Percentiles rank a stretch among this genome's conserved stretches.
Conservation (phyloP, 2,329 filamentous ascomycete genomes). For the Phaeosphaeria sp. region DNA sequence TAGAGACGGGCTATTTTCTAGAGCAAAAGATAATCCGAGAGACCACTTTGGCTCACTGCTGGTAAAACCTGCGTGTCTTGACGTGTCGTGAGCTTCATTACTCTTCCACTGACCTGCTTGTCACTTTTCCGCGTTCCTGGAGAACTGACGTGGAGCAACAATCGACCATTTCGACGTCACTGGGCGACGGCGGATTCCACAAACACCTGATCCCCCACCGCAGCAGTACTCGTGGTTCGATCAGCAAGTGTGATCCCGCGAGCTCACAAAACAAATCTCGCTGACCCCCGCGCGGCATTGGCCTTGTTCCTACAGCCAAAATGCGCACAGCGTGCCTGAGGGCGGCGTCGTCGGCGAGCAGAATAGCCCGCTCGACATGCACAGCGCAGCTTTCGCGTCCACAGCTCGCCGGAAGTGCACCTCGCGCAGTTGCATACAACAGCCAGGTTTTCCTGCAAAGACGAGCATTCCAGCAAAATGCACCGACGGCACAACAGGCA, state of each 20-base stretch:
- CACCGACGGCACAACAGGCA: slow-evolving; percentile 22
- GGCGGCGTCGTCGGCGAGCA: slow-evolving; percentile 38
- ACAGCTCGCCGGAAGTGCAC: slow-evolving; percentile 21
- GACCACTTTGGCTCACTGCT: not conserved
- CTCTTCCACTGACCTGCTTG: not conserved
- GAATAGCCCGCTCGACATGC: slow-evolving; percentile 30
- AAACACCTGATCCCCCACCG: not conserved
- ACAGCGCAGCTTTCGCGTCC: slow-evolving; percentile 29
- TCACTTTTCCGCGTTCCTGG: not conserved
- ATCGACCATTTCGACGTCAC: not conserved
- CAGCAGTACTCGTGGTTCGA: slow-evolving; percentile 1
- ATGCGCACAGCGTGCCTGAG: slow-evolving; percentile 44
- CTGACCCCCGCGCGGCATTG: not conserved
- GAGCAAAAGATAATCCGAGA: slow-evolving; percentile 7
- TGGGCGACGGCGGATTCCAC: not conserved
- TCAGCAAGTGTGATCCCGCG: not conserved
- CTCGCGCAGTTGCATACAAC: slow-evolving; percentile 22
- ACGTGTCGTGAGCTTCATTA: slow-evolving; percentile 8
- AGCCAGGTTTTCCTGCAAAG: slow-evolving; percentile 22
- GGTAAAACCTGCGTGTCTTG: slow-evolving; percentile 1
- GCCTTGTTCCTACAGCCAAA: slow-evolving; percentile 10
- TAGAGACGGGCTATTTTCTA: slow-evolving; percentile 20
- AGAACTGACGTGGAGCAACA: not conserved
- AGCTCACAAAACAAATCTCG: not conserved
- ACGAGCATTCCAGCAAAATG: slow-evolving; percentile 33